Evolutionary conservation across 202 grass and related monocot genomes (phyloP), one percentile per base, ranked within the genome.

Genomic region (Bolboschoenoplectus hybrid): DNA sequence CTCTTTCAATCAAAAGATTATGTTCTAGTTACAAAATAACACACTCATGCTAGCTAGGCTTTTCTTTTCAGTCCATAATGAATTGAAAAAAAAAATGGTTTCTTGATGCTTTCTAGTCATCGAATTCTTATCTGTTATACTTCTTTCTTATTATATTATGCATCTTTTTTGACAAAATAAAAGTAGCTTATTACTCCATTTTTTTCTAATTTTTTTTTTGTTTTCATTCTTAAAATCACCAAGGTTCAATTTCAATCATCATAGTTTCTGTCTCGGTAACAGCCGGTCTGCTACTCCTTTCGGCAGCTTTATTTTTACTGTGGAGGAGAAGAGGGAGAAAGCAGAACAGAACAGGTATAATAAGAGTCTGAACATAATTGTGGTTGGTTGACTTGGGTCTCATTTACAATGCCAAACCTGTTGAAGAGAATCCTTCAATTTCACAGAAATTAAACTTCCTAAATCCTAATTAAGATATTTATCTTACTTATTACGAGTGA

Each of bases 161-260:
- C 7, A 36, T 2, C 12, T 43, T 41, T 12, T 16, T 69, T 7
- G 3, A 38, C 2, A 16, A 16, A 17, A 69, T 41, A 69, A 66
- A 66, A 38, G 34, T 66, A 66, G 9, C 4, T 35, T 66, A 57
- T 6, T 57, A 1, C 14, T 16, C 12, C 12, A 57, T 39, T 35
- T 49, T 38, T n/a, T 53, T 57, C 26, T 79, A 79, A 79, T 57
- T 36, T 79, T 2, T 79, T 57, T 57, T 79, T 79, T 57, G 26
- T 26, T 26, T 79, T 57, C 17, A 53, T 51, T 14, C 5, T 53
- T 39, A 39, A 57, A 34, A 58, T 16, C 50, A 53, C 19, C 50
- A 57, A 79, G 74, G 74, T 7, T 36, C 11, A 32, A 52, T 11
- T 36, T 34, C 13, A 12, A 51, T 39, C 52, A 57, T 4, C 52